A percentile compares a stretch with the other conserved stretches of the same genome.
These are phyloP conservation scores for Remersonia thermophila DNA, from an alignment of 2,329 filamentous ascomycete species.

Conservation along the genomic window DNA sequence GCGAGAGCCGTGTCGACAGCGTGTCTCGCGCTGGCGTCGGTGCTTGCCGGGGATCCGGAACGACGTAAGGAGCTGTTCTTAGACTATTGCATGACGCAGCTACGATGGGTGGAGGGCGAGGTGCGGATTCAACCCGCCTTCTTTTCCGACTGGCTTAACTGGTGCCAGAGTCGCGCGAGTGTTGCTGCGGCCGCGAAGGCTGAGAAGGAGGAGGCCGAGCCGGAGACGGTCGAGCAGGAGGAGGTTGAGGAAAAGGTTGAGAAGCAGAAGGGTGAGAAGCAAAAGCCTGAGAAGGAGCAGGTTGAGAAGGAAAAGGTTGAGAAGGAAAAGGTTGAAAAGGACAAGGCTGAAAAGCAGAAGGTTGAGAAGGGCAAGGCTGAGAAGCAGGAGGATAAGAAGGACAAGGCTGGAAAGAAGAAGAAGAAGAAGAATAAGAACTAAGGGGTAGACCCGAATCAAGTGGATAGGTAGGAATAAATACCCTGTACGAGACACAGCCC, in stretches of 20 bases:
- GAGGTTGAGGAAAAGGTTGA: neutral
- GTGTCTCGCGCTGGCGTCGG: constrained; percentile 53
- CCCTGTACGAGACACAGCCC: too few species aligned
- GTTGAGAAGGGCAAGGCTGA: neutral
- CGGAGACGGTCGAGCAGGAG: neutral
- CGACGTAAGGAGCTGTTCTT: constrained; percentile 43
- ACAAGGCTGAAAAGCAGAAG: neutral
- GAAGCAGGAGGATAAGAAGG: constrained; percentile 1
- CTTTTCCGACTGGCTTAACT: constrained; percentile 64
- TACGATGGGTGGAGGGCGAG: constrained; percentile 45
- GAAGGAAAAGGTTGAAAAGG: constrained; percentile 1
- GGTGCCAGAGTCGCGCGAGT: constrained; percentile 31
- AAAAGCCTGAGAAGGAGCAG: neutral
- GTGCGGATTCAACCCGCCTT: constrained; percentile 51
- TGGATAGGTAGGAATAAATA: too few species aligned
- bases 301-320: neutral
- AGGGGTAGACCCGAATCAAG: neutral
- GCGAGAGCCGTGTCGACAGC: constrained; percentile 62
- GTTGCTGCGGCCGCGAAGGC: constrained; percentile 5
- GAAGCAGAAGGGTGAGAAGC: constrained; percentile 1
- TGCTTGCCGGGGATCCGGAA: constrained; percentile 43
- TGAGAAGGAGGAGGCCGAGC: constrained; percentile 2
- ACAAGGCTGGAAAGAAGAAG: neutral
- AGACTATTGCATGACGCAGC: constrained; percentile 52
- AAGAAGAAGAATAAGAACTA: neutral